Evolutionary conservation across 2,329 filamentous ascomycete genomes (phyloP), one percentile per base, ranked within the genome.

Genomic region (Corynespora cassiicola): DNA sequence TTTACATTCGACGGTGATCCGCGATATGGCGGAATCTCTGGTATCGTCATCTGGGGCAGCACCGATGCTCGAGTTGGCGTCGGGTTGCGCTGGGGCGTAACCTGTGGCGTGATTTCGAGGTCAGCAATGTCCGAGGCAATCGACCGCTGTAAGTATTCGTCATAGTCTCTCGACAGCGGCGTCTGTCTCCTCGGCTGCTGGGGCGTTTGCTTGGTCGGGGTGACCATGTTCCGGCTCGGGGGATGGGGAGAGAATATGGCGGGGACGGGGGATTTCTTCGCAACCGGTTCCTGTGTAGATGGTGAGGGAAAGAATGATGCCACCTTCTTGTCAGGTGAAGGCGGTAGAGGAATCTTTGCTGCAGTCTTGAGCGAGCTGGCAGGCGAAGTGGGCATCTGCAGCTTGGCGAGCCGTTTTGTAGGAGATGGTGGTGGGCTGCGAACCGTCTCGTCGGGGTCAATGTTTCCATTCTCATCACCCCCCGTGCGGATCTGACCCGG

Each of bases 61-160:
- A 61, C 52, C 2, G 62, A 54, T 22, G 56, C 58, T 28, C 63
- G 54, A 18, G 68, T 68, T 19, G 61, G 64, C 11, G 58, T 67
- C 11, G 47, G 47, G 24, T 57, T 53, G 18, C 54, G 60, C 30
- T 61, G 57, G 12, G 54, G 58, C n/a, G 24, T 34, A 10, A 20
- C 31, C 18, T n/a, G 25, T 5, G 20, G 17, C 28, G 56, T 56
- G 9, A 59, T 45, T 6, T 71, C 71, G 60, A 75, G 65, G 33
- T 69, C 68, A 16, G 65, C 68, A 36, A 66, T 57, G 35, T 67
- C 63, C 7, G 51, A 52, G 8, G 71, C 71, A 29, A 76, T 75
- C 6, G 68, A 70, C 30, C 73, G 70, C 50, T 77, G 74, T n/a
- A 76, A 52, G 38, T 72, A 75, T 22, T 75, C 73, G 37, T 76